phyloP scores from a whole-genome alignment of 1,284 basidiomycete species.

The Kwoniella shivajii region DNA sequence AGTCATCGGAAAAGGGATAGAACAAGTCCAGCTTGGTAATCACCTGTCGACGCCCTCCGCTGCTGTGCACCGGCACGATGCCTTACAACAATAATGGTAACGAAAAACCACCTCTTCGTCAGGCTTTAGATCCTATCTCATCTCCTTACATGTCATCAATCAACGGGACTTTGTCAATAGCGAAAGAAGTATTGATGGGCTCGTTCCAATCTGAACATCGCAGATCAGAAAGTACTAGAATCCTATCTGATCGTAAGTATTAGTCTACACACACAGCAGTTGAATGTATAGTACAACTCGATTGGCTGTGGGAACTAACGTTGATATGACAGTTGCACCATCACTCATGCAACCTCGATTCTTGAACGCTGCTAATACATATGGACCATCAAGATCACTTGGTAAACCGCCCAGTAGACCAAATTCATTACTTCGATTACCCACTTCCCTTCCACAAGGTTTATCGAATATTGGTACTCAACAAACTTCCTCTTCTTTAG shows the following conservation, averaged over 20 bases:
- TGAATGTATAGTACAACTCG: neutral
- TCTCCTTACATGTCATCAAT: conserved; percentile 33
- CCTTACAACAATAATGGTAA: conserved; percentile 6
- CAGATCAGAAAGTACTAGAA: conserved; percentile 48
- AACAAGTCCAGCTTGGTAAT: no score
- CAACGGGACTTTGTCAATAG: conserved; percentile 43
- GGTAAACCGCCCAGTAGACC: conserved; percentile 35
- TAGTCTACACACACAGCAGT: neutral
- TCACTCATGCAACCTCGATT: conserved; percentile 85
- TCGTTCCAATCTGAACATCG: conserved; percentile 42
- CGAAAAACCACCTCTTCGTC: conserved; percentile 30
- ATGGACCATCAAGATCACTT: conserved; percentile 58
- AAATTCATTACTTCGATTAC: conserved; percentile 60
- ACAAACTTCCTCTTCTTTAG: conserved; percentile 76
- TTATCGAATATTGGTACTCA: conserved; percentile 45
- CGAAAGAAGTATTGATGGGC: conserved; percentile 52
- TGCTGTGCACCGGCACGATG: conserved; percentile 1
- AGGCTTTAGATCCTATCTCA: conserved; percentile 42
- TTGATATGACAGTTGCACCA: conserved; percentile 73
- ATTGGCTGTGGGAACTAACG: neutral
- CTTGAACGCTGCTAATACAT: conserved; percentile 65
- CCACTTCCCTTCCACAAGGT: conserved; percentile 63
- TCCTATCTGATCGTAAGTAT: conserved; percentile 51
- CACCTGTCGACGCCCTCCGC: no score
- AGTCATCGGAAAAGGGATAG: no score